Base-by-base conservation (phyloP, 225 moss, liverwort and hornwort genomes). In the Pseudisothecium myosuroides region DNA sequence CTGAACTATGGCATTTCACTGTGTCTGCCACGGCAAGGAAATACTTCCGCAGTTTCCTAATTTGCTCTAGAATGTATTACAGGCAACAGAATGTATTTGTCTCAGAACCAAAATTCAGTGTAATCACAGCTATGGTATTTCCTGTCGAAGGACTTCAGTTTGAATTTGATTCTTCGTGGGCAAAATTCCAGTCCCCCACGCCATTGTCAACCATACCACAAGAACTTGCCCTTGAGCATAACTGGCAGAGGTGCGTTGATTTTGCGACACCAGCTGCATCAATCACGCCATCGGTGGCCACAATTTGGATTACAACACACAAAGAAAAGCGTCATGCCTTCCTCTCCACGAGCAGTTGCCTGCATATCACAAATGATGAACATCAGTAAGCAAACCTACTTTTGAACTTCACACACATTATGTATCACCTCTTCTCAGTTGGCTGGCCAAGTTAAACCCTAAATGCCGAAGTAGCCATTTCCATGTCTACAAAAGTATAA, bases 291-390 rank as follows among this genome's bases (percentile, higher is more conserved):
- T 76, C 98, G 95, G 91, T 96, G 95, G 74, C 98, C 98, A 84
- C 98, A 98, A 86, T 98, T 98, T 86, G 96, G 95, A 91, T 98
- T 98, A 91, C 98, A 98, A 81, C 98, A 97, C 76, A 98, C 98
- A 43, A 98, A 98, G 85, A 98, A 98, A 52, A 98, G 92, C 27
- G 98, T 96, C 98, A 98, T 98, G 36, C 98, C 98, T 90, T 98
- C 98, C 90, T 98, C 97, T 83, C 98, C 98, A 93, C 98, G 95
- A 62, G 98, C 93, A 87, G 98, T 98, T 43, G 98, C 98, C 98
- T 98, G 95, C 89, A 89, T 21, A 39, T 66, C 88, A 84, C 49
- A 79, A 7, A 69, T 10, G 45, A 86, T 63, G 52, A 87, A 87
- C 82, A 80, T 83, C 79, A 88, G 37, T 49, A 49, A 88, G 36